A percentile compares a stretch with the other conserved stretches of the same genome.
Evolutionary conservation across 352 stramenopile species (phyloP).

Genomic region (Halophytophthora polymorphica): DNA sequence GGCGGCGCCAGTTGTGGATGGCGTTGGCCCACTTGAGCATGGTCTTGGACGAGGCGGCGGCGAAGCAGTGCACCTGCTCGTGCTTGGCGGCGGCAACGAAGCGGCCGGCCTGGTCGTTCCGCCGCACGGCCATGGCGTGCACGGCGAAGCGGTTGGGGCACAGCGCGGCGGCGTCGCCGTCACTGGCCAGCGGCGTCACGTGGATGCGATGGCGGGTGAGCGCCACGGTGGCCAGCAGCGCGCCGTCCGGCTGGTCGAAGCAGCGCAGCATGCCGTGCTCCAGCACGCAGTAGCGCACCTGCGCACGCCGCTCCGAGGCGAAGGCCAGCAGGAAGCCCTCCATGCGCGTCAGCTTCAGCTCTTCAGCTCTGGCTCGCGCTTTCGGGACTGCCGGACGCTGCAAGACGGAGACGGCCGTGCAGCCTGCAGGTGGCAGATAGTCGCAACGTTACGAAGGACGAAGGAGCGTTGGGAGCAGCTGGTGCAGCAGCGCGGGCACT

Average conservation of each 20-base stretch:
- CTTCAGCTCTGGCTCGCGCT: slow-evolving; percentile 8
- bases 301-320: slow-evolving; percentile 30
- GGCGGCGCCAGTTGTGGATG: slow-evolving; percentile 71
- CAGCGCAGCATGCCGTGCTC: slow-evolving; percentile 61
- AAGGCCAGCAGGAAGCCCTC: slow-evolving; percentile 75
- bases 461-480: too few species aligned
- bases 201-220: slow-evolving; percentile 68
- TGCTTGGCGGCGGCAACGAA: slow-evolving; percentile 34
- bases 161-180: slow-evolving; percentile 30
- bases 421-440: too few species aligned
- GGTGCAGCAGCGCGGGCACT: too few species aligned
- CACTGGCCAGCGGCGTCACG: slow-evolving; percentile 36
- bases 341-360: slow-evolving; percentile 31
- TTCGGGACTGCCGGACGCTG: too few species aligned
- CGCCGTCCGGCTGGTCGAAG: slow-evolving; percentile 39
- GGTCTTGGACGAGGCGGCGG: slow-evolving; percentile 40
- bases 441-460: too few species aligned
- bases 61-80: slow-evolving; percentile 45
- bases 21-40: slow-evolving; percentile 69
- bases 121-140: slow-evolving; percentile 42
- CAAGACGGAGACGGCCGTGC: too few species aligned
- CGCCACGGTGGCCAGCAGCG: slow-evolving; percentile 33
- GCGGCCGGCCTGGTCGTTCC: slow-evolving; percentile 43
- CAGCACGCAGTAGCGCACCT: slow-evolving; percentile 69
- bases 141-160: slow-evolving; percentile 72